Evolutionary conservation across 1,139 yeast genomes (phyloP).

Genomic region (Protomyces macrosporus): DNA sequence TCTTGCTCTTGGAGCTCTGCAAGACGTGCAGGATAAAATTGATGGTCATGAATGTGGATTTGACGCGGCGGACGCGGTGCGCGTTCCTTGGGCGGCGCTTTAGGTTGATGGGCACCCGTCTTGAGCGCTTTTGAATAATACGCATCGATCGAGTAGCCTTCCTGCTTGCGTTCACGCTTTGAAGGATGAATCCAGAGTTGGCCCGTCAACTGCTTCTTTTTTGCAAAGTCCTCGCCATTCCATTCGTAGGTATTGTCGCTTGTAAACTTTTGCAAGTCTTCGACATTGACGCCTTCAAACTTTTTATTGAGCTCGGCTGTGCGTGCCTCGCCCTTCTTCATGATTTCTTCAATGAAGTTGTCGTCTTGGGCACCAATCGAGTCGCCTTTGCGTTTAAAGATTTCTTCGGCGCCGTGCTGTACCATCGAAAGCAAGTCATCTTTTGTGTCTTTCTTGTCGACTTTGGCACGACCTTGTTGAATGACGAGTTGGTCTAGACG

Average conservation of each 20-base stretch:
- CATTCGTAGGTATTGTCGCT: constrained; percentile 93
- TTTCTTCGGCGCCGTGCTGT: constrained; percentile 92
- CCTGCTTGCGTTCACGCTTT: constrained; percentile 84
- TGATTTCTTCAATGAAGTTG: constrained; percentile 58
- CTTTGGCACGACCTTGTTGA: constrained; percentile 71
- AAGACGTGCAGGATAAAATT: constrained; percentile 69
- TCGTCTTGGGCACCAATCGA: constrained; percentile 53
- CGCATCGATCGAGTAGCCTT: constrained; percentile 78
- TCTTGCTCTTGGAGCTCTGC: constrained; percentile 68
- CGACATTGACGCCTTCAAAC: constrained; percentile 79
- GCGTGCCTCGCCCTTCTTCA: constrained; percentile 71
- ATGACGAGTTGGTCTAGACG: constrained; percentile 91
- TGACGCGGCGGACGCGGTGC: constrained; percentile 46
- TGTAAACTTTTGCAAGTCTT: constrained; percentile 83
- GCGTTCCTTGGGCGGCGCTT: constrained; percentile 41
- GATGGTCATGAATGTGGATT: constrained; percentile 62
- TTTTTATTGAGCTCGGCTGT: constrained; percentile 72
- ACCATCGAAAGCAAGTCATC: constrained; percentile 91
- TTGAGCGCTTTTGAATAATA: constrained; percentile 75
- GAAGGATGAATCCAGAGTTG: constrained; percentile 77
- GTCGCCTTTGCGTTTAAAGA: constrained; percentile 48
- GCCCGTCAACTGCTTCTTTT: constrained; percentile 47
- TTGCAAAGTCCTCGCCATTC: constrained; percentile 92
- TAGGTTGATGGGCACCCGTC: constrained; percentile 35
- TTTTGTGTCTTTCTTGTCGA: constrained; percentile 56